phyloP scores from a whole-genome alignment of 139 green algal species.

The Bryopsis sp. region DNA sequence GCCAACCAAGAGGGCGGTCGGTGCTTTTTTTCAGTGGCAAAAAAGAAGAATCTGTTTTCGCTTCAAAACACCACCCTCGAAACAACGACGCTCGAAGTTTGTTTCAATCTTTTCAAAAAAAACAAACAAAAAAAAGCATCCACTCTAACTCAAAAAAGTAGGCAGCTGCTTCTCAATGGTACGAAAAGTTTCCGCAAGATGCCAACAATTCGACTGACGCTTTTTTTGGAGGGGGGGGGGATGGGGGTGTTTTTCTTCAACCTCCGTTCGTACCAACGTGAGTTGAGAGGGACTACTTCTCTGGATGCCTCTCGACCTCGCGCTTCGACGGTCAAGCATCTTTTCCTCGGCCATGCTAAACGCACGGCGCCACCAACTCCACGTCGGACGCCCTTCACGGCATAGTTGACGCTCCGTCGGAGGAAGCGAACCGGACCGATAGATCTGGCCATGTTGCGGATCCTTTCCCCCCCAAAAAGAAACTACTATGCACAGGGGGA shows the following conservation, averaged over 20 bases:
- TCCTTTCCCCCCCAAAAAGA: no score
- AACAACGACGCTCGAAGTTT: neutral
- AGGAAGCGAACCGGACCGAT: neutral
- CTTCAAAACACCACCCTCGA: neutral
- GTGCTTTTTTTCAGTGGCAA: neutral
- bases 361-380: slow-evolving; percentile 3
- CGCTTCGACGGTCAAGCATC: neutral
- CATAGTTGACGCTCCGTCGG: neutral
- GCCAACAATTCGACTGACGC: neutral
- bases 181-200: neutral
- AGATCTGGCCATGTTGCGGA: slow-evolving; percentile 1
- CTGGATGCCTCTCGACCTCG: neutral
- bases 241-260: neutral
- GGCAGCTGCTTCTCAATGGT: neutral
- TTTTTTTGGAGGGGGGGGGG: neutral
- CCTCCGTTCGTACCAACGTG: neutral
- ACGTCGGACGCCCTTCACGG: slow-evolving; percentile 6
- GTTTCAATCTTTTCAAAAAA: no score
- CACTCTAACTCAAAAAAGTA: neutral
- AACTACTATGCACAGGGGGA: no score
- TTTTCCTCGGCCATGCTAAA: neutral
- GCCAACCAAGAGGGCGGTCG: neutral
- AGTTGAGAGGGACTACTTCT: neutral
- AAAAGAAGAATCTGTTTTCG: neutral
- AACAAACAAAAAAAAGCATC: no score